These are phyloP conservation scores for Oryza australiensis DNA, from an alignment of 176 grass and related monocot genomes.

Conservation along the genomic window DNA sequence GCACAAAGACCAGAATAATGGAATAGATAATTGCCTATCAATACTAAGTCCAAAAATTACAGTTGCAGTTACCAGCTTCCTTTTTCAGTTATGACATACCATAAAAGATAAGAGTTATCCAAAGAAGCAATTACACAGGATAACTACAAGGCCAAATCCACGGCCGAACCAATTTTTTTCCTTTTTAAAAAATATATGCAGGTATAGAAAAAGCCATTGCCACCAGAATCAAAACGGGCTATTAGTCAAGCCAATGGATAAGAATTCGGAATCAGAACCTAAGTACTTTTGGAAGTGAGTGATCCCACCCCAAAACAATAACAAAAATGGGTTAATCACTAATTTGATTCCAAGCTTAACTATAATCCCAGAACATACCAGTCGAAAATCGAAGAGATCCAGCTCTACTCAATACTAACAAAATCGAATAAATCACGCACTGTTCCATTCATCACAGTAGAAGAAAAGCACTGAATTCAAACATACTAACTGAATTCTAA, in stretches of 20 bases:
- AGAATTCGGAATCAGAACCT: slow-evolving; percentile 11
- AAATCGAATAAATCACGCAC: not conserved
- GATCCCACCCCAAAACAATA: not conserved
- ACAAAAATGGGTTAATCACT: not conserved
- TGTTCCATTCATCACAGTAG: not conserved
- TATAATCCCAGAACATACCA: slow-evolving; percentile 12
- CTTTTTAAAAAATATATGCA: not conserved
- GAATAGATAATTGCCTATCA: slow-evolving; percentile 29
- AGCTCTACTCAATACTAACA: not conserved
- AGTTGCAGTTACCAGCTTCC: slow-evolving; percentile 17
- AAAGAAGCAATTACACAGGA: not conserved
- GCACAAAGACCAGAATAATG: slow-evolving; percentile 12
- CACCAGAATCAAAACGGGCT: not conserved
- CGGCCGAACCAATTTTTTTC: not conserved
- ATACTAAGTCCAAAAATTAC: slow-evolving; percentile 26
- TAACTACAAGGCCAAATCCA: not conserved
- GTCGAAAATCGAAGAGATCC: not conserved
- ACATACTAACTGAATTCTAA: slow-evolving; percentile 12
- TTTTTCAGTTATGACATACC: slow-evolving; percentile 26
- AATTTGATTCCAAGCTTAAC: not conserved
- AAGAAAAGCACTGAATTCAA: not conserved
- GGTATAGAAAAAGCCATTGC: not conserved
- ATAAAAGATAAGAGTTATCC: not conserved
- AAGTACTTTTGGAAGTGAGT: not conserved
- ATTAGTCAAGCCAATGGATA: not conserved